A percentile compares a stretch with the other conserved stretches of the same genome.
Evolutionary conservation across 495 filamentous ascomycete species (phyloP).

Genomic region (Friedmanniomyces endolithicus): DNA sequence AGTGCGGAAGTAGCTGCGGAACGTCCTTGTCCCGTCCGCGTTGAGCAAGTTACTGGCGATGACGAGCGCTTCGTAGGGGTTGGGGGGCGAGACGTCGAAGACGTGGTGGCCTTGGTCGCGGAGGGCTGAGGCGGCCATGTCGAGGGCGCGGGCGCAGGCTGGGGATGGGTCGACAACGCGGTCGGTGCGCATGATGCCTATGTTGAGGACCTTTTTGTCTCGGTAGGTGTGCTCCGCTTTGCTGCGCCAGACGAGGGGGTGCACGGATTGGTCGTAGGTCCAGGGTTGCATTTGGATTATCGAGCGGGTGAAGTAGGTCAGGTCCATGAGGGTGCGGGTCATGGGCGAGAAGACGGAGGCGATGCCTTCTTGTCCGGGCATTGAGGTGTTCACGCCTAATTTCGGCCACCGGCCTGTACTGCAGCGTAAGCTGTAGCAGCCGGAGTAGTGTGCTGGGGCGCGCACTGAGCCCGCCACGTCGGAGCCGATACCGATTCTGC

Average conservation of each 20-base stretch:
- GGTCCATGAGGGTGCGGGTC: slow-evolving; percentile 74
- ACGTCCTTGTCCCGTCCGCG: slow-evolving; percentile 75
- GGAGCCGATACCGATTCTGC: slow-evolving; percentile 84
- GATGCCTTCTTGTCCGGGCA: slow-evolving; percentile 90
- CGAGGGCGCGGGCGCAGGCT: slow-evolving; percentile 67
- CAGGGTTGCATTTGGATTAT: slow-evolving; percentile 79
- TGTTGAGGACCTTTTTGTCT: slow-evolving; percentile 48
- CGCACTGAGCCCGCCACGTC: slow-evolving; percentile 91
- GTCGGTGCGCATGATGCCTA: slow-evolving; percentile 72
- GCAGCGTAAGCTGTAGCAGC: slow-evolving; percentile 81
- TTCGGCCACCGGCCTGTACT: slow-evolving; percentile 96
- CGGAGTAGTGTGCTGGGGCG: slow-evolving; percentile 78
- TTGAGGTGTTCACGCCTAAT: slow-evolving; percentile 69
- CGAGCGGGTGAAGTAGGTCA: slow-evolving; percentile 72
- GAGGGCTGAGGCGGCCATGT: slow-evolving; percentile 56
- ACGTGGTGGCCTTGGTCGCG: slow-evolving; percentile 61
- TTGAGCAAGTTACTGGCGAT: slow-evolving; percentile 80
- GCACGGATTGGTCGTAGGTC: slow-evolving; percentile 78
- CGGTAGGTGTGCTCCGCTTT: slow-evolving; percentile 46
- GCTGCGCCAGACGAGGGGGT: slow-evolving; percentile 69
- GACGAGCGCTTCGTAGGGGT: slow-evolving; percentile 60
- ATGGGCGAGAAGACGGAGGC: slow-evolving; percentile 86
- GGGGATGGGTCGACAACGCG: slow-evolving; percentile 78
- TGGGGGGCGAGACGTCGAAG: slow-evolving; percentile 54
- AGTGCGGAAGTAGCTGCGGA: slow-evolving; percentile 58